phyloP scores from a whole-genome alignment of 2,329 filamentous ascomycete genomes.

The Cladosporium sp. region DNA sequence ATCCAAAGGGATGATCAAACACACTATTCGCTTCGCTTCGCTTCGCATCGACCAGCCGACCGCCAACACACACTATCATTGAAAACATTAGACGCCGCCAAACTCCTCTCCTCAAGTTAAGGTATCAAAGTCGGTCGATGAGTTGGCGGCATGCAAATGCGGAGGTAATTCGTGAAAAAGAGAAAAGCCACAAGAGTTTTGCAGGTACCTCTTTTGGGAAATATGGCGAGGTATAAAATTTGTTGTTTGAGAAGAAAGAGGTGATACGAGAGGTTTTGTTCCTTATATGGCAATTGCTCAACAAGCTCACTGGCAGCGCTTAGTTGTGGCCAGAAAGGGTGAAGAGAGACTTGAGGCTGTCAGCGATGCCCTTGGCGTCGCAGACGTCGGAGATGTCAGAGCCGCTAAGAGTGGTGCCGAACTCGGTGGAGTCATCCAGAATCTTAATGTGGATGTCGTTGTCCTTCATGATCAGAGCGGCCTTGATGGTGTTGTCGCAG shows the following conservation, averaged over 20 bases:
- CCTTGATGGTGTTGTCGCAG: conserved; percentile 54
- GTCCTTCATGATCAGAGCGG: conserved; percentile 59
- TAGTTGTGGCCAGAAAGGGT: conserved; percentile 8
- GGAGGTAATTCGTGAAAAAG: background rate
- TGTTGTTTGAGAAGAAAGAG: conserved; percentile 5
- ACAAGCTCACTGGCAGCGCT: background rate
- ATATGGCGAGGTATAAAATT: background rate
- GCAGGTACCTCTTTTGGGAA: background rate
- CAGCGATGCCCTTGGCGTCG: conserved; percentile 23
- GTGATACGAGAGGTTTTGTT: conserved; percentile 1
- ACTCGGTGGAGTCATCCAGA: conserved; percentile 36
- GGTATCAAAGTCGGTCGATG: too few species aligned
- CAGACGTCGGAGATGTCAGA: conserved; percentile 33
- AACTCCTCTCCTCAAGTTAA: background rate
- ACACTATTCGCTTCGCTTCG: background rate
- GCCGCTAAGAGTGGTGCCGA: conserved; percentile 32
- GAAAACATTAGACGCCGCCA: background rate
- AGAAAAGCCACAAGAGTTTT: background rate
- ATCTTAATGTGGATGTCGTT: conserved; percentile 55
- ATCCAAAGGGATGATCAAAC: background rate
- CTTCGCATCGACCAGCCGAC: background rate
- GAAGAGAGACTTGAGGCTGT: conserved; percentile 5
- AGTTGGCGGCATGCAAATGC: background rate
- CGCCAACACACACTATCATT: background rate
- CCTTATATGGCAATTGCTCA: background rate